Evolutionary conservation across 148 eudicot genomes (phyloP).

Genomic region (Talinum fruticosum): DNA sequence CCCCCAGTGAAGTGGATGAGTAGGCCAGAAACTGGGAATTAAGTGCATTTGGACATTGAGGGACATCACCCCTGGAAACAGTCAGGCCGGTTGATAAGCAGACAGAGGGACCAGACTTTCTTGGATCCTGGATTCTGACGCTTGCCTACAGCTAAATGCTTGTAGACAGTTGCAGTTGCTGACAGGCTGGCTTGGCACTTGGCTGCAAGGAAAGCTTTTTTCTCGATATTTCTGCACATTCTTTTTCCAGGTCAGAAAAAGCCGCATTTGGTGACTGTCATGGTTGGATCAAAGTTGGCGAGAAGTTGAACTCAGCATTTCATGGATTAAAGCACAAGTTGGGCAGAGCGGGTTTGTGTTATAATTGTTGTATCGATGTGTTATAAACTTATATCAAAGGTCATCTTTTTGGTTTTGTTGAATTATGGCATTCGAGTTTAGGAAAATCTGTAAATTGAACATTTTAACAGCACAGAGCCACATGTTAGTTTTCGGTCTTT

Average conservation of each 20-base stretch:
- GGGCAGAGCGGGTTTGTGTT: neutral
- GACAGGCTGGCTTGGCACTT: too few relatives aligned
- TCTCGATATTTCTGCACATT: neutral
- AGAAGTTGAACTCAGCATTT: neutral
- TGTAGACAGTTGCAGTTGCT: too few relatives aligned
- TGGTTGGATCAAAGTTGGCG: neutral
- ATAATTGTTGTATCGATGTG: neutral
- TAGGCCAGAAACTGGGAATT: constrained; percentile 34
- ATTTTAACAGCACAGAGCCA: neutral
- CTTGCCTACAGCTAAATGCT: too few relatives aligned
- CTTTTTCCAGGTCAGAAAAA: neutral
- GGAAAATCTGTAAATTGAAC: neutral
- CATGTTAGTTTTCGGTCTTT: neutral
- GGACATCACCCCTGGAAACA: neutral
- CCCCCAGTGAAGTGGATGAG: constrained; percentile 74
- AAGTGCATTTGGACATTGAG: constrained; percentile 20
- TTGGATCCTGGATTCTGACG: too few relatives aligned
- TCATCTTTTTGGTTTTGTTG: neutral
- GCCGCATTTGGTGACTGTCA: neutral
- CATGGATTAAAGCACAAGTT: neutral
- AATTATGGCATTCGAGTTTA: neutral
- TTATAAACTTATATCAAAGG: neutral
- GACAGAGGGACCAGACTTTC: neutral
- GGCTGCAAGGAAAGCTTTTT: neutral
- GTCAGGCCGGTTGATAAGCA: neutral